Conservation (phyloP, 1,284 basidiomycete genomes). For the Malassezia dermatis region DNA sequence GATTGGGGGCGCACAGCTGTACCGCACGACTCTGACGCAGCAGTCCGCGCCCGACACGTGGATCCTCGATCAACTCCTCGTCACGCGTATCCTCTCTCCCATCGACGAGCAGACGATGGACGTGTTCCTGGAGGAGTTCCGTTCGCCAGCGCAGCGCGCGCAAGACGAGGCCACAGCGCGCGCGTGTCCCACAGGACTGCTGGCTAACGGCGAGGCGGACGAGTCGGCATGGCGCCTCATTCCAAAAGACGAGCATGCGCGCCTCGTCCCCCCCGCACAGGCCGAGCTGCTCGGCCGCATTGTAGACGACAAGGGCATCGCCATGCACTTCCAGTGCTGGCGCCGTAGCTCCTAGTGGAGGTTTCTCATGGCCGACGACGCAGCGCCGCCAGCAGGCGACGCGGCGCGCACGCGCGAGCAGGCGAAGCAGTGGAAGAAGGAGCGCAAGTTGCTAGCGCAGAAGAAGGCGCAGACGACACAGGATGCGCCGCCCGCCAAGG, state of each 20-base stretch:
- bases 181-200: neutral
- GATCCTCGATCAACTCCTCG: conserved; percentile 10
- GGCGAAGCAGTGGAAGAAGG: conserved; percentile 23
- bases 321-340: conserved; percentile 14
- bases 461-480: conserved; percentile 20
- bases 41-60: neutral
- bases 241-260: neutral
- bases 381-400: neutral
- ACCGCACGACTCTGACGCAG: conserved; percentile 8
- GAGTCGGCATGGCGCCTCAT: conserved; percentile 5
- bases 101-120: conserved; percentile 1
- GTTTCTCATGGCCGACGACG: neutral
- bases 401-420: conserved; percentile 15
- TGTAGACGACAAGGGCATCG: conserved; percentile 1
- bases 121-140: conserved; percentile 15
- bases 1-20: conserved; percentile 16
- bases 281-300: neutral
- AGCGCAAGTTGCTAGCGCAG: conserved; percentile 15
- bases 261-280: neutral
- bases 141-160: conserved; percentile 9
- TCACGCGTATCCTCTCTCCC: conserved; percentile 10
- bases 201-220: neutral
- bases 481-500: conserved; percentile 6
- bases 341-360: conserved; percentile 2
- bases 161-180: conserved; percentile 1